Conservation (phyloP, 2,329 filamentous ascomycete species). For the Hyphodiscus sp. region DNA sequence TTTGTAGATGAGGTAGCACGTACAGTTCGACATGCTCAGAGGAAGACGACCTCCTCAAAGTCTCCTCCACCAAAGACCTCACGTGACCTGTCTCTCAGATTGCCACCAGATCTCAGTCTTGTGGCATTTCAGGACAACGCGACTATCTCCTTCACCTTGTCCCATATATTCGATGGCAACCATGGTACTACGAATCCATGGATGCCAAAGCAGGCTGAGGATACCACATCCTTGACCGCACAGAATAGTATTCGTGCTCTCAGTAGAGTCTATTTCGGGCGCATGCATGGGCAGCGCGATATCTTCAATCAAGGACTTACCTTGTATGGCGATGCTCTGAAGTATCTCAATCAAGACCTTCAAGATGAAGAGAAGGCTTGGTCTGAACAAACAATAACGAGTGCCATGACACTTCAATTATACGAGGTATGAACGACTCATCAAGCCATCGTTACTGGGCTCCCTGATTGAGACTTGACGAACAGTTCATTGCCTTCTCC, state of each 20-base stretch:
- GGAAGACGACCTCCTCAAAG: no score
- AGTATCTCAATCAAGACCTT: conserved; percentile 1
- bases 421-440: conserved; percentile 3
- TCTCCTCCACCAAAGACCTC: neutral
- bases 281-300: neutral
- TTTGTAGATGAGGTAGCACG: conserved; percentile 6
- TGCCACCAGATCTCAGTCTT: neutral
- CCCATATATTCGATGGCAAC: conserved; percentile 1
- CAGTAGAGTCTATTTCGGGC: conserved; percentile 3
- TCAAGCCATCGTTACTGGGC: neutral
- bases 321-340: conserved; percentile 4
- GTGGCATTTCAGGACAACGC: conserved; percentile 3
- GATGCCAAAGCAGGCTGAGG: neutral
- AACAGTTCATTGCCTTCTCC: conserved; percentile 3
- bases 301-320: neutral
- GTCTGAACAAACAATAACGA: conserved; percentile 1
- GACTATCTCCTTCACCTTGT: conserved; percentile 3
- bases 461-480: neutral
- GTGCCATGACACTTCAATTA: conserved; percentile 1
- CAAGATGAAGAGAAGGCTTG: conserved; percentile 1
- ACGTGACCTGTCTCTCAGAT: no score
- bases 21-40: neutral
- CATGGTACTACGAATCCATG: neutral
- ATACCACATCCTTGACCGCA: neutral
- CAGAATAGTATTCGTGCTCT: conserved; percentile 2